These are phyloP conservation scores for Saccharomyces hybrid DNA, from an alignment of 1,139 yeast genomes.

Conservation along the genomic window DNA sequence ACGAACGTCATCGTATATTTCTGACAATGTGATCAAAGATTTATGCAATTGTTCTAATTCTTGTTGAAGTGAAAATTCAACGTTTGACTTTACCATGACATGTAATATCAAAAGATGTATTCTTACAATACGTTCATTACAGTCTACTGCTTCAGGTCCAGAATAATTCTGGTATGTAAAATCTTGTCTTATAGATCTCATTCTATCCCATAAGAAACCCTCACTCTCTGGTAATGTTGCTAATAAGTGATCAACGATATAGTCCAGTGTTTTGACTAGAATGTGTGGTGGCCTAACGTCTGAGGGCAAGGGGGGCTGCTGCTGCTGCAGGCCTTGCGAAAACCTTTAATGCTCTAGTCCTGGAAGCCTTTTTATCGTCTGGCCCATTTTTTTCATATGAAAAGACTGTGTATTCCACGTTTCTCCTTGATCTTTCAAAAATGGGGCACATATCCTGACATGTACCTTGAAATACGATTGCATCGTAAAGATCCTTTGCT, in stretches of 20 bases:
- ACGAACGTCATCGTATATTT: constrained; percentile 76
- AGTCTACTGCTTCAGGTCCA: constrained; percentile 89
- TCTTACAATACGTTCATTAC: constrained; percentile 86
- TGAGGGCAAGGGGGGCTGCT: constrained; percentile 94
- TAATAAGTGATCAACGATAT: constrained; percentile 57
- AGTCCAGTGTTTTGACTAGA: constrained; percentile 56
- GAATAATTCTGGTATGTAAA: constrained; percentile 91
- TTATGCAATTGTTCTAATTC: constrained; percentile 92
- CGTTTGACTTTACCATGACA: constrained; percentile 70
- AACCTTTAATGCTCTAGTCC: constrained; percentile 71
- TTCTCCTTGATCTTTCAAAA: constrained; percentile 83
- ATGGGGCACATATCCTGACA: constrained; percentile 93
- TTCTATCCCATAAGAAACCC: constrained; percentile 95
- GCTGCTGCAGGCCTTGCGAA: constrained; percentile 98
- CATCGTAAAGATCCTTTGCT: constrained; percentile 75
- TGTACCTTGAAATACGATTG: constrained; percentile 79
- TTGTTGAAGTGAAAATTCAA: constrained; percentile 86
- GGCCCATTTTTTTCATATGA: constrained; percentile 62
- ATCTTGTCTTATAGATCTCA: constrained; percentile 95
- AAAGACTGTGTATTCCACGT: constrained; percentile 81
- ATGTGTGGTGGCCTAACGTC: constrained; percentile 92
- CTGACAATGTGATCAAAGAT: constrained; percentile 80
- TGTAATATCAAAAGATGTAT: constrained; percentile 79
- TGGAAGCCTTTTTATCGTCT: constrained; percentile 53
- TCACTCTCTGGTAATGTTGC: constrained; percentile 75